Base-by-base conservation (phyloP, 169 alveolate genomes). In the Cystoisospora suis region DNA sequence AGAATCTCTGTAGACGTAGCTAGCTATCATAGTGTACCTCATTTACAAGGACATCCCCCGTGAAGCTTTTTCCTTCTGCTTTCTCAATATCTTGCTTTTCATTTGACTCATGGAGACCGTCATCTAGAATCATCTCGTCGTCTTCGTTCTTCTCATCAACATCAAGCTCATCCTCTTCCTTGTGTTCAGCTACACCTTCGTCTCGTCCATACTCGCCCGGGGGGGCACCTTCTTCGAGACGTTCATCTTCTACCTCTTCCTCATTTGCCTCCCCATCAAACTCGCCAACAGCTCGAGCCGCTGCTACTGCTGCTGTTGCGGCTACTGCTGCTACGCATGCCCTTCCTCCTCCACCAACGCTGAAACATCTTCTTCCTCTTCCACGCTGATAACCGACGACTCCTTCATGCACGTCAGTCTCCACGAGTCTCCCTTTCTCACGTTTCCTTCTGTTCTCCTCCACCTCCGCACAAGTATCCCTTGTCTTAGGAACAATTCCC, bases 261-360 rank as follows among this genome's bases (percentile, higher is more conserved):
- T 6, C 29, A 6, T 15, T 1, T 38, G 27, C 45, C 83, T 34
- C 83, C 34, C 34, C 6, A 9, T 40, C 53, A 6, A 29, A 38
- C 56, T 32, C 83, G 15, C 42, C 83, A 29, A 40, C 83, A 0
- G 45, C 83, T 38, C 58, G 58, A 32, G 83, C 83, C 32, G 53
- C 83, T 4, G 83, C 83, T 12, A 17, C 56, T 29, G 83, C 83
- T 4, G 83, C 83, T 15, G 56, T 29, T 38, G 83, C 83, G n/a
- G 83, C 83, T n/a, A 5, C 38, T 12, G 56, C 83, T 17, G 1
- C 83, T 56, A 6, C 53, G 58, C 53, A n/a, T 12, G 42, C 53
- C 0, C 77, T 36, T 9, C 77, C 77, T n/a, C 77, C 20, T 9
- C 77, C 77, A 3, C 34, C 77, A 5, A 44, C 77, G 44, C 77